Base-by-base conservation (phyloP, 78 protist species). In the Dictyostelium purpureum region DNA sequence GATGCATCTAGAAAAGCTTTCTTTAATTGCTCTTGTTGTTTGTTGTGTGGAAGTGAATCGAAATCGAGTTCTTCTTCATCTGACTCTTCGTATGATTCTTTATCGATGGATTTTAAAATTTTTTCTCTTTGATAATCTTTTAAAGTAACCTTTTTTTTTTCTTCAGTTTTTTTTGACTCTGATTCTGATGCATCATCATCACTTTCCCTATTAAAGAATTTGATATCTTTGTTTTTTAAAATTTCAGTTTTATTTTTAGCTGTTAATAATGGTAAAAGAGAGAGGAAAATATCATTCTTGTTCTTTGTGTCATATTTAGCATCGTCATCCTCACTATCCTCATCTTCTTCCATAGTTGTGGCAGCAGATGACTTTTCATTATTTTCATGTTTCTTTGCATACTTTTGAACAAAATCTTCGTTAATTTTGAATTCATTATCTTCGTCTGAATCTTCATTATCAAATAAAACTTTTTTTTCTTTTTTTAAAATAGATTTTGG, bases 251-350 rank as follows among this genome's bases (percentile, higher is more conserved):
- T 38, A 71, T 38, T 77, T 28, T 73, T 85, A 1, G 57, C 73
- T 42, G 43, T 61, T 35, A 85, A 59, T 49, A 85, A 40, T 85
- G 92, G 82, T 28, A 85, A 45, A 7, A 85, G 38, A 18, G 76
- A 59, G 21, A 85, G 40, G 57, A 85, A 85, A 45, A 65, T 82
- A 73, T 85, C 92, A 47, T 40, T 71, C 82, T 54, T 71, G 52
- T 10, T 26, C 21, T 73, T 73, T 28, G 92, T 73, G 45, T 85
- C 92, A 5, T 43, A 61, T 35, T 47, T 73, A 37, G 76, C 92
- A 24, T 85, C 76, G 31, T 85, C 92, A 85, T 85, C 92, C 26
- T 85, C 92, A 85, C 71, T 37, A 4, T 16, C 74, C 47, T 85
- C 92, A 42, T 61, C 80, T 35, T 85, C 92, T 35, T 67, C 75